Evolutionary conservation across 495 filamentous ascomycete genomes (phyloP).

Genomic region (Thermochaetoides thermophila): DNA sequence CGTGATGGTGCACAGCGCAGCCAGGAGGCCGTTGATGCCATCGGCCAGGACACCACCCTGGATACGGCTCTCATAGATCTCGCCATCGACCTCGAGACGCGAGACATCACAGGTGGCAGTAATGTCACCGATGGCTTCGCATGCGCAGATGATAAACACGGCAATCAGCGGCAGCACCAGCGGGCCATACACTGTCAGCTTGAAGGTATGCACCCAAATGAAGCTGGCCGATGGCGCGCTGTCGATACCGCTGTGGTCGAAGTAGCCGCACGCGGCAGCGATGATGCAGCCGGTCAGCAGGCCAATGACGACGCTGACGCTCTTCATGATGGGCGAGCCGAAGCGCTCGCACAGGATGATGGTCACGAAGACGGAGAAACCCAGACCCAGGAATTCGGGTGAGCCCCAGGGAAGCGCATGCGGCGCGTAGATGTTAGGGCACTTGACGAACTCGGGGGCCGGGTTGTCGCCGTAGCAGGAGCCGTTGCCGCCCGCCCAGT

Average conservation of each 20-base stretch:
- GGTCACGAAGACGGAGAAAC: constrained; percentile 80
- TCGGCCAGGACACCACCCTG: constrained; percentile 81
- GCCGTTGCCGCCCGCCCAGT: constrained; percentile 72
- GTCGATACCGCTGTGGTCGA: constrained; percentile 54
- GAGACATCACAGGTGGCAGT: constrained; percentile 71
- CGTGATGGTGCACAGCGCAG: constrained; percentile 70
- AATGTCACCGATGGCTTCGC: constrained; percentile 79
- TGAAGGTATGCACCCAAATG: constrained; percentile 85
- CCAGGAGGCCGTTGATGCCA: constrained; percentile 68
- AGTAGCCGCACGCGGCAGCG: constrained; percentile 72
- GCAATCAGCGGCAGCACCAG: constrained; percentile 73
- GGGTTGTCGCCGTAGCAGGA: constrained; percentile 42
- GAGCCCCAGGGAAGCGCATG: constrained; percentile 80
- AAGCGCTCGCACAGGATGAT: constrained; percentile 79
- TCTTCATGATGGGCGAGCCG: constrained; percentile 54
- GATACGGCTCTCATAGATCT: constrained; percentile 73
- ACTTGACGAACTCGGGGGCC: constrained; percentile 43
- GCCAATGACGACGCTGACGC: constrained; percentile 63
- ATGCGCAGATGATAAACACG: constrained; percentile 76
- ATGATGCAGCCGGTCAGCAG: constrained; percentile 80
- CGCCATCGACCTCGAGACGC: constrained; percentile 64
- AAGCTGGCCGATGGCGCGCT: constrained; percentile 62
- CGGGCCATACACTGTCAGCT: constrained; percentile 64
- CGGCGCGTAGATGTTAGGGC: constrained; percentile 58
- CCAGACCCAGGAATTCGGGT: constrained; percentile 75